Evolutionary conservation across 306 rosid species (phyloP), one percentile per base, ranked within the genome.

Genomic region (Sophora flavescens): DNA sequence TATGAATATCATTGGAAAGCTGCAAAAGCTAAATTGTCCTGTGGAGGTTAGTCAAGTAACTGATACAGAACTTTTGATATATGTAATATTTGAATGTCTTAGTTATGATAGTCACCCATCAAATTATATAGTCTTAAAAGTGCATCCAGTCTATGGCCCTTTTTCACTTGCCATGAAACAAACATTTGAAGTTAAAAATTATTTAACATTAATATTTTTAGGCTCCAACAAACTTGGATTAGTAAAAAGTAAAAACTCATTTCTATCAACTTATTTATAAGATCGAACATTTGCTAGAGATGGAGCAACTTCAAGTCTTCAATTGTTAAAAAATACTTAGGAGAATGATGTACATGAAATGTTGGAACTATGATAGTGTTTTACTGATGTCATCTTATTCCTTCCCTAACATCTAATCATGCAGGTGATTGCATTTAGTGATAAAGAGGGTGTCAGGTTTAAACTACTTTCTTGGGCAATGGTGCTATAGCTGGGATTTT

Each of bases 281-380:
- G n/a, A n/a, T n/a, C n/a, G 47, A 66, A 54, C 1, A 22, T 9
- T 9, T 32, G 7, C 41, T 44, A 6, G 41, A 3, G 6, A 26
- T 44, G 64, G 18, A 63, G 70, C 28, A 63, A 33, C 9, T 59
- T 59, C n/a, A n/a, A n/a, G n/a, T n/a, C n/a, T n/a, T n/a, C 16
- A 47, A 44, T 59, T 28, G 2, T 53, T 41, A 41, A n/a, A n/a
- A n/a, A n/a, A n/a, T n/a, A n/a, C n/a, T n/a, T n/a, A n/a, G n/a
- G n/a, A n/a, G n/a, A n/a, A n/a, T n/a, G n/a, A n/a, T n/a, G n/a
- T n/a, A n/a, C n/a, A n/a, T n/a, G n/a, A n/a, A n/a, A n/a, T n/a
- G n/a, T n/a, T n/a, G n/a, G n/a, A n/a, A n/a, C n/a, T n/a, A n/a
- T n/a, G n/a, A n/a, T n/a, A n/a, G n/a, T n/a, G n/a, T n/a, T n/a